phyloP scores from a whole-genome alignment of 345 rosid species.

The Microcos paniculata region DNA sequence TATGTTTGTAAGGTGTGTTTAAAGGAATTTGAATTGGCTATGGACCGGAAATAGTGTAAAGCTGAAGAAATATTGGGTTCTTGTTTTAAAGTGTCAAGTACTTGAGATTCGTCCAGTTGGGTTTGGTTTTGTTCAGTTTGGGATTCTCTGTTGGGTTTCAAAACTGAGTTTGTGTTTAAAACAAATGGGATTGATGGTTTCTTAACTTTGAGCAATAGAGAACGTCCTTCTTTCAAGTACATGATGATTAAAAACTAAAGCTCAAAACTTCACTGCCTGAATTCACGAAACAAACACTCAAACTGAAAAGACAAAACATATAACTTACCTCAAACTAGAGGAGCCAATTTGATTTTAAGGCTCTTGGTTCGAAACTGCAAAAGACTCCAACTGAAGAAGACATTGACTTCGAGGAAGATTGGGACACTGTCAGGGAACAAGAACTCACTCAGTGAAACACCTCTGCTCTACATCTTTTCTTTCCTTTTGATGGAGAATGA shows the following conservation, averaged over 20 bases:
- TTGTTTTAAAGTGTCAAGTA: constrained; percentile 42
- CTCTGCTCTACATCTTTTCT: no score
- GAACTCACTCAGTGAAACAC: not conserved
- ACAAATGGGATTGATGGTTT: constrained; percentile 48
- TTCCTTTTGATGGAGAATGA: no score
- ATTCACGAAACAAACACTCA: not conserved
- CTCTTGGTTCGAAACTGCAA: not conserved
- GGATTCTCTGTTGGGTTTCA: constrained; percentile 21
- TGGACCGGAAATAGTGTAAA: constrained; percentile 57
- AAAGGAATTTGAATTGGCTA: constrained; percentile 63
- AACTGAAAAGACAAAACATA: not conserved
- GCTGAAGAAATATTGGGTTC: constrained; percentile 51
- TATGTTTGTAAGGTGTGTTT: constrained; percentile 71
- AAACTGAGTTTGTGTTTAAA: constrained; percentile 41
- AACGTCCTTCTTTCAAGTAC: constrained; percentile 54
- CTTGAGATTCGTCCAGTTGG: constrained; percentile 45
- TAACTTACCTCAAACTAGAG: not conserved
- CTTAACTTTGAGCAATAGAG: constrained; percentile 44
- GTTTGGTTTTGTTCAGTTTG: constrained; percentile 20
- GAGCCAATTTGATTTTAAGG: not conserved
- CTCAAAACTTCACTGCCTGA: not conserved
- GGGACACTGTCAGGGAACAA: not conserved
- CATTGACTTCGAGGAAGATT: no score
- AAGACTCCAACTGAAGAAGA: constrained; percentile 5
- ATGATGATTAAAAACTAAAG: constrained; percentile 29